These are phyloP conservation scores for Cladorrhinum sp. DNA, from an alignment of 2,329 filamentous ascomycete genomes.

Conservation along the genomic window DNA sequence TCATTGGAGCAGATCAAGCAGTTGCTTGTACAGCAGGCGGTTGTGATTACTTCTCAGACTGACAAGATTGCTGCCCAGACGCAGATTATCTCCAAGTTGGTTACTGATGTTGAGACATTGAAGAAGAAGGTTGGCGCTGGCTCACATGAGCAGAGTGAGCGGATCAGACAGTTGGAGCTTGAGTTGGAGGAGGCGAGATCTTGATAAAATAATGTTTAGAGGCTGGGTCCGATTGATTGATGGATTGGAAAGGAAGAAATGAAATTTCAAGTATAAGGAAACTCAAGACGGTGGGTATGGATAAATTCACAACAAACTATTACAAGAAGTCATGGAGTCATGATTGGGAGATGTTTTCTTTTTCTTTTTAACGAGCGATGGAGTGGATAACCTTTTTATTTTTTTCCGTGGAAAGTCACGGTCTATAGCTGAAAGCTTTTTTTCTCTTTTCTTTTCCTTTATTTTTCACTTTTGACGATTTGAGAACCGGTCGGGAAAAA, in stretches of 20 bases:
- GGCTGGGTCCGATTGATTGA: background rate
- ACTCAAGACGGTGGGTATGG: background rate
- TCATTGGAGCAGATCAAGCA: constrained; percentile 74
- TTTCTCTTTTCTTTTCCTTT: too few species aligned
- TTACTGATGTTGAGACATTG: constrained; percentile 72
- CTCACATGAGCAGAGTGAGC: constrained; percentile 62
- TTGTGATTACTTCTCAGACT: constrained; percentile 72
- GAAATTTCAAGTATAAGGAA: background rate
- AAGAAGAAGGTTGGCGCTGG: constrained; percentile 70
- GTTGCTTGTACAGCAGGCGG: constrained; percentile 72
- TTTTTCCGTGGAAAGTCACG: background rate
- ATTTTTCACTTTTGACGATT: too few species aligned
- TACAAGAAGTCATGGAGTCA: background rate
- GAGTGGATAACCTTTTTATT: background rate
- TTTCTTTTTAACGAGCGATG: background rate
- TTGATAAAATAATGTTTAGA: constrained; percentile 29
- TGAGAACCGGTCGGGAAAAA: background rate
- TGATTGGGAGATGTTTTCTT: background rate
- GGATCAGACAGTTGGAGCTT: constrained; percentile 65
- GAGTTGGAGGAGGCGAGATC: constrained; percentile 64
- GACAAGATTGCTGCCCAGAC: constrained; percentile 66
- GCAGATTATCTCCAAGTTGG: constrained; percentile 68
- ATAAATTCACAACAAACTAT: background rate
- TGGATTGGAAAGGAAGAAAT: too few species aligned
- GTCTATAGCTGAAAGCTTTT: background rate